These are phyloP conservation scores for Lasiodiplodia hormozganensis DNA, from an alignment of 2,329 filamentous ascomycete genomes.

Conservation along the genomic window DNA sequence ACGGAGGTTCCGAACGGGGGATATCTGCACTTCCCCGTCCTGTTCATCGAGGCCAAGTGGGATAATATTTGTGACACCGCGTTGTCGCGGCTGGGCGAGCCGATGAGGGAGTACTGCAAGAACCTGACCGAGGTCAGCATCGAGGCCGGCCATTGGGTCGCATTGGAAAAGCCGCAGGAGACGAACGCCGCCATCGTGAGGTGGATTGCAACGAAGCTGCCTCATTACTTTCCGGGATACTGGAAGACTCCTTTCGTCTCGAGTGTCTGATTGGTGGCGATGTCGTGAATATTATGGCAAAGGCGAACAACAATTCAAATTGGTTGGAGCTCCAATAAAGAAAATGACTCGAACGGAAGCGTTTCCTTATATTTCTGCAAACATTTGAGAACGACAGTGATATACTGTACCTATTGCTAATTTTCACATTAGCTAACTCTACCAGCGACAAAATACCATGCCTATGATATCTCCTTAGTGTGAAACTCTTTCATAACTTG, in stretches of 20 bases:
- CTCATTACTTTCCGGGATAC: background rate
- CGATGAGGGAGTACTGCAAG: slow-evolving; percentile 10
- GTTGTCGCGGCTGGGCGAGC: slow-evolving; percentile 40
- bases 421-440: too few relatives aligned
- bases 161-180: slow-evolving; percentile 39
- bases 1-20: slow-evolving; percentile 47
- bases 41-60: slow-evolving; percentile 50
- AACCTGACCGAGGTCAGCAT: slow-evolving; percentile 54
- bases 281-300: background rate
- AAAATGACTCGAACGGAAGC: background rate
- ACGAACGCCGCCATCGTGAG: slow-evolving; percentile 36
- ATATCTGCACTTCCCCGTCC: slow-evolving; percentile 42
- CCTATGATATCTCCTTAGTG: too few relatives aligned
- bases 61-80: slow-evolving; percentile 49
- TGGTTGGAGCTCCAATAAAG: background rate
- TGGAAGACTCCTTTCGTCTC: slow-evolving; percentile 13
- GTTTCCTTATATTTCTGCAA: background rate
- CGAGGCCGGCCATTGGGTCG: slow-evolving; percentile 44
- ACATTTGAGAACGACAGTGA: too few relatives aligned
- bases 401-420: too few relatives aligned
- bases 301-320: background rate
- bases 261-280: background rate
- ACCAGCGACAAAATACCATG: too few relatives aligned
- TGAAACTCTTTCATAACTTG: too few relatives aligned
- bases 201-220: slow-evolving; percentile 34